phyloP scores from a whole-genome alignment of 139 green algal genomes.

The Chlamydomonas asymmetrica region DNA sequence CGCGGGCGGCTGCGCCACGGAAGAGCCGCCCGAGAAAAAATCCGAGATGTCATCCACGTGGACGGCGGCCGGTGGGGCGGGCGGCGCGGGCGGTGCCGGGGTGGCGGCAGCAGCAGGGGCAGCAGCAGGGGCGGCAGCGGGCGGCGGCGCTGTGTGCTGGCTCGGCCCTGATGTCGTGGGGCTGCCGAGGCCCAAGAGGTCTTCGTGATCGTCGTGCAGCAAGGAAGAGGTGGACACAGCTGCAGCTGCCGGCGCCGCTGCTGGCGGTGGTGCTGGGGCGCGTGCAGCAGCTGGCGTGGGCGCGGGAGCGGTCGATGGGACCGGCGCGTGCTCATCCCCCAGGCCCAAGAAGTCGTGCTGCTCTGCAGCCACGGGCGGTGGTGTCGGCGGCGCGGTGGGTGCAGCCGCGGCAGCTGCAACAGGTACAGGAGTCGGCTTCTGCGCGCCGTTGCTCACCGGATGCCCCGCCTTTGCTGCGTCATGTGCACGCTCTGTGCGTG shows the following conservation, averaged over 20 bases:
- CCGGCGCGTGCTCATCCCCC: too few species aligned
- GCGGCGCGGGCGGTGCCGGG: neutral
- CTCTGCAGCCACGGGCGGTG: too few species aligned
- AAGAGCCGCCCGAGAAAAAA: constrained; percentile 46
- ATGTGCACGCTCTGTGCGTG: too few species aligned
- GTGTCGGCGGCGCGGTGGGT: too few species aligned
- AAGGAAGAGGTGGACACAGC: neutral
- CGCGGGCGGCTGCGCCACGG: neutral
- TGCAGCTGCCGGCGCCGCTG: constrained; percentile 9
- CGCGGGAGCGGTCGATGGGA: too few species aligned
- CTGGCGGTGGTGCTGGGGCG: neutral
- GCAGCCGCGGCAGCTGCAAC: too few species aligned
- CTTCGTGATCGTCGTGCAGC: neutral
- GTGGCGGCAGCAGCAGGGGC: neutral
- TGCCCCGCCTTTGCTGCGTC: too few species aligned
- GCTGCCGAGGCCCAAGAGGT: neutral
- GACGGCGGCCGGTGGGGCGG: neutral
- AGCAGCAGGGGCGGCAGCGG: neutral
- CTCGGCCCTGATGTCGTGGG: neutral
- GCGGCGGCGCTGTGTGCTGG: neutral
- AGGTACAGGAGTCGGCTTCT: too few species aligned
- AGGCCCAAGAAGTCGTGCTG: too few species aligned
- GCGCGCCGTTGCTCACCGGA: too few species aligned
- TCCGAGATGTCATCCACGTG: constrained; percentile 46
- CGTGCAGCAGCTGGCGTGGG: too few species aligned